phyloP scores from a whole-genome alignment of 1,284 basidiomycete genomes.

The Ganoderma leucocontextum region DNA sequence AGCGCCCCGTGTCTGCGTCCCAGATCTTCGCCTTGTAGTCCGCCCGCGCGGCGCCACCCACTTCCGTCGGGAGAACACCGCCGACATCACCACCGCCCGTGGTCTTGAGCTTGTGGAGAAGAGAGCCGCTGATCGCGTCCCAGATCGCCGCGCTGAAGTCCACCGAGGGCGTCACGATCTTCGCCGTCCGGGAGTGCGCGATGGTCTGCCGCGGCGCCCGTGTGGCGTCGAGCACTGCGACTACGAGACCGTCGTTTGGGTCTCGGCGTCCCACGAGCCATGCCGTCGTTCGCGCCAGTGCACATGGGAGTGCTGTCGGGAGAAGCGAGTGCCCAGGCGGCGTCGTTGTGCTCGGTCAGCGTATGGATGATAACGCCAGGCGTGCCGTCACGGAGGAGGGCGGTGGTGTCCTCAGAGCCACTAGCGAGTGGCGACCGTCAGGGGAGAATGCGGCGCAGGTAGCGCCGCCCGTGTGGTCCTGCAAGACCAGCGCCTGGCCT shows the following conservation, averaged over 20 bases:
- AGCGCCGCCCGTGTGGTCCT: slow-evolving; percentile 29
- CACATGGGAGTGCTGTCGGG: slow-evolving; percentile 33
- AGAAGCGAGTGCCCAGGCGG: slow-evolving; percentile 35
- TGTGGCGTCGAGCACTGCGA: slow-evolving; percentile 21
- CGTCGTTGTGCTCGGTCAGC: slow-evolving; percentile 27
- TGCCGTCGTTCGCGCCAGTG: slow-evolving; percentile 31
- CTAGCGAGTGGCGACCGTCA: slow-evolving; percentile 32
- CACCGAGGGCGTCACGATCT: slow-evolving; percentile 35
- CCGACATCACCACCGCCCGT: slow-evolving; percentile 36
- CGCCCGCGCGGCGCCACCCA: slow-evolving; percentile 35
- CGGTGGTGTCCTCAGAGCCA: slow-evolving; percentile 31
- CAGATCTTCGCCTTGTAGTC: slow-evolving; percentile 39
- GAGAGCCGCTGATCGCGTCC: slow-evolving; percentile 30
- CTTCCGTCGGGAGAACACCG: slow-evolving; percentile 39
- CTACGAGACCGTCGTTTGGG: slow-evolving; percentile 3
- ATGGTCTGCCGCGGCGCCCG: slow-evolving; percentile 30
- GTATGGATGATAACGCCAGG: slow-evolving; percentile 11
- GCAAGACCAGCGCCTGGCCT: slow-evolving; percentile 3
- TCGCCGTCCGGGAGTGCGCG: slow-evolving; percentile 35
- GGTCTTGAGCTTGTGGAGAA: slow-evolving; percentile 28
- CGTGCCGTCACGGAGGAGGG: slow-evolving; percentile 30
- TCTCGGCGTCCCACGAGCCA: slow-evolving; percentile 31
- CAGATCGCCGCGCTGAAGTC: slow-evolving; percentile 37
- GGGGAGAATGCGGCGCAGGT: slow-evolving; percentile 32
- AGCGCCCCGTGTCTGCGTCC: slow-evolving; percentile 29